A percentile compares a stretch with the other conserved stretches of the same genome.
These are phyloP conservation scores for Exophiala sp. DNA, from an alignment of 2,329 filamentous ascomycete species.

Conservation along the genomic window DNA sequence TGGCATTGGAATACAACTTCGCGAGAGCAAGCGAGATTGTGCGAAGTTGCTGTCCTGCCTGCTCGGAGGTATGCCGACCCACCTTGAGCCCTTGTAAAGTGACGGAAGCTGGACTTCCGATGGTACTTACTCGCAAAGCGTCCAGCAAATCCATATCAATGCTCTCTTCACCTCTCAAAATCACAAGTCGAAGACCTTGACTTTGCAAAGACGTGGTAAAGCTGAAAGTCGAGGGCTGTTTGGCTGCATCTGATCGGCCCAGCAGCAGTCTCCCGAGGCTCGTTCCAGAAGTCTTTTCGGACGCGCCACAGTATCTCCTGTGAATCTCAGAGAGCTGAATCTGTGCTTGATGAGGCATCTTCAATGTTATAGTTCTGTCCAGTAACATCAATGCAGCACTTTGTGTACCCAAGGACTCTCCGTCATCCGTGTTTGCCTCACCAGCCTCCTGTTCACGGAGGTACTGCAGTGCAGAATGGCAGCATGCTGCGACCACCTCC, in stretches of 20 bases:
- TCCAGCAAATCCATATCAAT: conserved; percentile 14
- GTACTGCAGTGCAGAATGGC: conserved; percentile 38
- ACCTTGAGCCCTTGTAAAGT: conserved; percentile 38
- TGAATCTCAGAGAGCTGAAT: conserved; percentile 21
- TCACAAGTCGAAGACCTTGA: conserved; percentile 24
- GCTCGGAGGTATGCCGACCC: conserved; percentile 36
- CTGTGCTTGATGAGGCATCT: conserved; percentile 11
- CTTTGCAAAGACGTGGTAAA: conserved; percentile 26
- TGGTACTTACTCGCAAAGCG: conserved; percentile 14
- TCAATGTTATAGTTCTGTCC: conserved; percentile 25
- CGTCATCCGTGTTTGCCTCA: not conserved
- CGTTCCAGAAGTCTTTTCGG: not conserved
- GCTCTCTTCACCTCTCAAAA: conserved; percentile 17
- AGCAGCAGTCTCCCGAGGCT: conserved; percentile 10
- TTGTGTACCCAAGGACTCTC: conserved; percentile 8
- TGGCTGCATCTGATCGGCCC: conserved; percentile 14
- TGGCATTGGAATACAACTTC: conserved; percentile 18
- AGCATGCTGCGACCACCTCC: conserved; percentile 38
- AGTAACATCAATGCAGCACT: conserved; percentile 26
- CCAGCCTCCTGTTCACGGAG: conserved; percentile 31
- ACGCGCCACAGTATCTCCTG: conserved; percentile 17
- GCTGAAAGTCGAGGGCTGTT: conserved; percentile 13
- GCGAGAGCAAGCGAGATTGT: conserved; percentile 40
- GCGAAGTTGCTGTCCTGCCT: conserved; percentile 44
- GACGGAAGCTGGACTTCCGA: conserved; percentile 34